phyloP scores from a whole-genome alignment of 2,329 filamentous ascomycete genomes.

The Fragosphaeria purpurea region DNA sequence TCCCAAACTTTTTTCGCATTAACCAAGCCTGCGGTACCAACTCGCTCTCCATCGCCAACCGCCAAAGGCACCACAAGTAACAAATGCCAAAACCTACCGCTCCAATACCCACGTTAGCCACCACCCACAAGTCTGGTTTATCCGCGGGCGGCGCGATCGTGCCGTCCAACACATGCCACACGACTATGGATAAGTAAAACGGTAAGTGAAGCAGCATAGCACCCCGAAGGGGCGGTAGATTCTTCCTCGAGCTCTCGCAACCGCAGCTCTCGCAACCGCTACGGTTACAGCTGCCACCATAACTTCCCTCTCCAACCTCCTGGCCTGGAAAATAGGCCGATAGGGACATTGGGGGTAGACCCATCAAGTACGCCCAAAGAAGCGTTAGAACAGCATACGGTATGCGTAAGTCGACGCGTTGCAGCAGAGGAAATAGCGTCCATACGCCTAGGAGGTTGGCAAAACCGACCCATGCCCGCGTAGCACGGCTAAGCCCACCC shows the following conservation, averaged over 20 bases:
- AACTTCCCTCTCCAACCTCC: too few species aligned
- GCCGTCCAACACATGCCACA: slow-evolving; percentile 71
- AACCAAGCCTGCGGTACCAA: slow-evolving; percentile 26
- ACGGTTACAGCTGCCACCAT: too few species aligned
- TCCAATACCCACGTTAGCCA: slow-evolving; percentile 79
- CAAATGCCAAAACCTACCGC: slow-evolving; percentile 76
- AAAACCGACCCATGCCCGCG: slow-evolving; percentile 88
- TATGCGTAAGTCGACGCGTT: slow-evolving; percentile 70
- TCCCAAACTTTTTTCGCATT: too few species aligned
- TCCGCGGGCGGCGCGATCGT: slow-evolving; percentile 55
- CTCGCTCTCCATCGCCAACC: slow-evolving; percentile 50
- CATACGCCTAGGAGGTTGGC: slow-evolving; percentile 81
- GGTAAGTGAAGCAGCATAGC: slow-evolving; percentile 60
- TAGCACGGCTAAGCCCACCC: slow-evolving; percentile 65
- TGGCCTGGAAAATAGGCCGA: slow-evolving; percentile 53
- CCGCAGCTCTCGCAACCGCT: slow-evolving; percentile 22
- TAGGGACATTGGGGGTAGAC: slow-evolving; percentile 68
- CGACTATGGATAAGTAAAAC: slow-evolving; percentile 69
- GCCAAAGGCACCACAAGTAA: slow-evolving; percentile 85
- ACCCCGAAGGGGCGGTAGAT: slow-evolving; percentile 39
- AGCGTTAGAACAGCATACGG: slow-evolving; percentile 79
- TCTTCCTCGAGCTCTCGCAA: too few species aligned
- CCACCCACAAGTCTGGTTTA: slow-evolving; percentile 92
- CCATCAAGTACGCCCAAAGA: slow-evolving; percentile 86
- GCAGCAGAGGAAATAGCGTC: slow-evolving; percentile 88